Evolutionary conservation across 768 basidiomycete species (phyloP).

Genomic region (Russula brevipes): DNA sequence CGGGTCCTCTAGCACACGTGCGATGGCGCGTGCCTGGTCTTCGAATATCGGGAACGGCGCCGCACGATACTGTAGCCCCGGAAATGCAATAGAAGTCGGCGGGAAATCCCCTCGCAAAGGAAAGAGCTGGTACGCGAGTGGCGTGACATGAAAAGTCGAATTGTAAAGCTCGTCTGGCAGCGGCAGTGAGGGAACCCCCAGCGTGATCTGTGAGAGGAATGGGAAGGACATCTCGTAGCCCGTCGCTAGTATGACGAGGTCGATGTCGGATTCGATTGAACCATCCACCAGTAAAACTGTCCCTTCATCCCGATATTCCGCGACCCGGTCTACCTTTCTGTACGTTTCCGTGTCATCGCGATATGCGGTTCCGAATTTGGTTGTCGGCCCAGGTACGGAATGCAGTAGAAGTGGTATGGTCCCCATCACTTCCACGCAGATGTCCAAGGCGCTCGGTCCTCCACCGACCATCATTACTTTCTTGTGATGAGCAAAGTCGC

Average conservation of each 20-base stretch:
- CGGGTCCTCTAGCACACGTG: conserved; percentile 51
- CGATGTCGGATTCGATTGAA: conserved; percentile 47
- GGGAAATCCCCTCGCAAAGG: conserved; percentile 49
- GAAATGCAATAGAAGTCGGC: conserved; percentile 53
- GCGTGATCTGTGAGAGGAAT: conserved; percentile 47
- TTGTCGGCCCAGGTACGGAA: conserved; percentile 41
- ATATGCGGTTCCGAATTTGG: conserved; percentile 30
- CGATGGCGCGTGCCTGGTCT: conserved; percentile 63
- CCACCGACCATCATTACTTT: conserved; percentile 45
- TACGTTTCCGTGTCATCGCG: conserved; percentile 19
- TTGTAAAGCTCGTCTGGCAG: conserved; percentile 53
- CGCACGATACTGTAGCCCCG: conserved; percentile 54
- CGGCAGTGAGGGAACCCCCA: conserved; percentile 40
- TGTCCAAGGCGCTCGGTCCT: conserved; percentile 64
- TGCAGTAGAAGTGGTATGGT: conserved; percentile 48
- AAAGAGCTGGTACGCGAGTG: conserved; percentile 65
- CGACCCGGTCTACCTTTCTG: conserved; percentile 36
- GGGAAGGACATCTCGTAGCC: conserved; percentile 65
- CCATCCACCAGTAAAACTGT: conserved; percentile 58
- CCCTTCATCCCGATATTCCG: conserved; percentile 40
- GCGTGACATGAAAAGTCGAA: conserved; percentile 62
- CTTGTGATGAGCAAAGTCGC: conserved; percentile 30
- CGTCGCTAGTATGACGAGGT: conserved; percentile 68
- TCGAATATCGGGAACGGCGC: conserved; percentile 76
- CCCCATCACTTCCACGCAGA: conserved; percentile 52